A percentile compares a stretch with the other conserved stretches of the same genome.
Conservation (phyloP, 2,329 filamentous ascomycete species). For the Diaporthe batatas region DNA sequence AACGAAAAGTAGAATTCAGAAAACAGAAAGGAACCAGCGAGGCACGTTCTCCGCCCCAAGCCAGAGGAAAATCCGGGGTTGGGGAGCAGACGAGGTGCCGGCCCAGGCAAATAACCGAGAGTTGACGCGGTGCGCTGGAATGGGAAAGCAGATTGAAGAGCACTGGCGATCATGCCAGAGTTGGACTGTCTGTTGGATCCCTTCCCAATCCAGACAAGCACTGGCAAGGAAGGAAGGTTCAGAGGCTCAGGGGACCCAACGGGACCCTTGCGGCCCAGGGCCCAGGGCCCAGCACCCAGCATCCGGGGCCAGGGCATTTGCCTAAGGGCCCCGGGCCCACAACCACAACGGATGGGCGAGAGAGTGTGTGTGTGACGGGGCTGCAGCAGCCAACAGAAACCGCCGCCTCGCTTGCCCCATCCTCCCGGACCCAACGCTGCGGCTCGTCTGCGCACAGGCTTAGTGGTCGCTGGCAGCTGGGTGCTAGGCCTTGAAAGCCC, state of each 20-base stretch:
- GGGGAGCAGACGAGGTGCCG: neutral
- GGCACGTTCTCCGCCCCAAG: neutral
- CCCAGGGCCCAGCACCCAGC: neutral
- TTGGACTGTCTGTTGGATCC: slow-evolving; percentile 18
- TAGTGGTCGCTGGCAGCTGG: slow-evolving; percentile 29
- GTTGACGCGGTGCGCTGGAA: slow-evolving; percentile 21
- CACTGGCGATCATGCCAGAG: slow-evolving; percentile 25
- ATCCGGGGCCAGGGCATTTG: neutral
- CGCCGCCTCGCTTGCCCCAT: neutral
- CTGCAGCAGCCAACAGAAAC: slow-evolving; percentile 14
- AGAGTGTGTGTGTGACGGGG: neutral
- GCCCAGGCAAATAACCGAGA: slow-evolving; percentile 22
- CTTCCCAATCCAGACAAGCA: slow-evolving; percentile 14
- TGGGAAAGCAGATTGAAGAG: slow-evolving; percentile 24
- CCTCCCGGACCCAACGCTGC: neutral
- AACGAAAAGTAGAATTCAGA: neutral
- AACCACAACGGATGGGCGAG: slow-evolving; percentile 1
- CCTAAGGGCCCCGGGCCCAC: slow-evolving; percentile 13
- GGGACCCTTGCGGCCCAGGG: neutral
- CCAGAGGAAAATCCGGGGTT: slow-evolving; percentile 12
- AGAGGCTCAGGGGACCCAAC: slow-evolving; percentile 7
- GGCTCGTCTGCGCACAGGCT: slow-evolving; percentile 22
- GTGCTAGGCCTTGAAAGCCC: slow-evolving; percentile 27
- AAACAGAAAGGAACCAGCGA: slow-evolving; percentile 1
- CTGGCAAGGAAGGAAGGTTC: slow-evolving; percentile 3